These are phyloP conservation scores for Larix kaempferi DNA, from an alignment of 75 land plant genomes.

Conservation along the genomic window DNA sequence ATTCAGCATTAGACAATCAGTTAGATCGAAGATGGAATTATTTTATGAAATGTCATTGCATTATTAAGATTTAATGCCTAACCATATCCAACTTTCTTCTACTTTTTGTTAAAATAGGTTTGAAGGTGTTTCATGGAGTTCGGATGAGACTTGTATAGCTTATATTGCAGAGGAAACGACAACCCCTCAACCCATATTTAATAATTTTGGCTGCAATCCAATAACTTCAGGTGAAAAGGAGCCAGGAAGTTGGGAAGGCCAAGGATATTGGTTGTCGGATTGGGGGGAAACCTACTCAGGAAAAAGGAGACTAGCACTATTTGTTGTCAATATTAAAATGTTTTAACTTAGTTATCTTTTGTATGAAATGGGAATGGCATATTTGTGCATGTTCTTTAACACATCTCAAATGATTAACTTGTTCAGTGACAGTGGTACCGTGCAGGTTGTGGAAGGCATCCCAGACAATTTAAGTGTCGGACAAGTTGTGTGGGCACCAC, in stretches of 20 bases:
- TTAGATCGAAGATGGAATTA: neutral
- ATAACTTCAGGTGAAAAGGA: conserved; percentile 51
- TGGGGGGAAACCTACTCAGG: conserved; percentile 97
- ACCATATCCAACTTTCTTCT: neutral
- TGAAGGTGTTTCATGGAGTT: conserved; percentile 96
- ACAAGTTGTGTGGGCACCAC: conserved; percentile 95
- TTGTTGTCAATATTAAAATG: conserved; percentile 65
- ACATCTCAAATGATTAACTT: neutral
- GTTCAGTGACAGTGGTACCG: conserved; percentile 63
- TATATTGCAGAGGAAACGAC: conserved; percentile 95
- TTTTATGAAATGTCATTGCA: neutral
- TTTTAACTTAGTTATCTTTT: conserved; percentile 7
- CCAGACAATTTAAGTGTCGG: conserved; percentile 67
- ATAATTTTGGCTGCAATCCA: conserved; percentile 42
- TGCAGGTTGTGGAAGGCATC: conserved; percentile 66
- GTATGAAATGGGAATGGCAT: neutral
- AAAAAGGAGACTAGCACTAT: conserved; percentile 75
- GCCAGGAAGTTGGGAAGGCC: conserved; percentile 84
- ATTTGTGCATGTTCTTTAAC: neutral
- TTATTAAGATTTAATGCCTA: neutral
- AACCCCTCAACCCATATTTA: conserved; percentile 55
- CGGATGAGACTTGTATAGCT: conserved; percentile 75
- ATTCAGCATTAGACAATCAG: neutral
- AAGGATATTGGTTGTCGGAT: conserved; percentile 90
- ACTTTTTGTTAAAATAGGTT: conserved; percentile 52